Evolutionary conservation across 768 basidiomycete species (phyloP).

Genomic region (Lactifluus rugatus): DNA sequence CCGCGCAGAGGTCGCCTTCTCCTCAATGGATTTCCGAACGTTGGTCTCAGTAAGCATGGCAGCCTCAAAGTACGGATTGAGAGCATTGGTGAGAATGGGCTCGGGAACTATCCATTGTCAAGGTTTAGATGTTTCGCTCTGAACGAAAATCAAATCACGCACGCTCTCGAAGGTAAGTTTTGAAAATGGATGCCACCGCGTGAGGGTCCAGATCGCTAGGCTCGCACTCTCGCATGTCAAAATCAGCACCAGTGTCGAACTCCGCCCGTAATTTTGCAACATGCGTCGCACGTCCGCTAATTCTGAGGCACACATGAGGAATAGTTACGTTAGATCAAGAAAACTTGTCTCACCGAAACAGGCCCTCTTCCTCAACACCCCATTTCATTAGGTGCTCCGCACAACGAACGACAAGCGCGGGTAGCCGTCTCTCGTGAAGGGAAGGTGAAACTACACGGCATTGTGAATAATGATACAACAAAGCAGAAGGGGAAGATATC

Average conservation of each 20-base stretch:
- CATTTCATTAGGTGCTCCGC: constrained; percentile 73
- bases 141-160: constrained; percentile 30
- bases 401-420: constrained; percentile 73
- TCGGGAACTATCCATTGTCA: constrained; percentile 59
- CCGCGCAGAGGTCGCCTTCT: constrained; percentile 5
- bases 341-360: constrained; percentile 56
- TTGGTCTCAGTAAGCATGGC: constrained; percentile 52
- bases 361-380: constrained; percentile 80
- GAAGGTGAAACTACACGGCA: neutral
- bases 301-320: constrained; percentile 34
- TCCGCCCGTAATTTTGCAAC: constrained; percentile 62
- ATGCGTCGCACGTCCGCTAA: constrained; percentile 78
- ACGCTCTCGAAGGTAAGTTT: constrained; percentile 89
- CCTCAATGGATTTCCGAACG: constrained; percentile 23
- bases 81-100: constrained; percentile 64
- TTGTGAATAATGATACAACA: constrained; percentile 14
- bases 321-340: neutral
- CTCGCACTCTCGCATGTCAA: constrained; percentile 63
- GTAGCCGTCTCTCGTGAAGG: constrained; percentile 33
- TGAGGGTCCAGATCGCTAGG: constrained; percentile 91
- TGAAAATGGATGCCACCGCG: constrained; percentile 87
- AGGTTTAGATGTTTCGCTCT: constrained; percentile 6
- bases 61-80: constrained; percentile 70
- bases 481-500: neutral
- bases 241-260: constrained; percentile 85